phyloP scores from a whole-genome alignment of 768 basidiomycete species.

The Podaxis carcinomalis region DNA sequence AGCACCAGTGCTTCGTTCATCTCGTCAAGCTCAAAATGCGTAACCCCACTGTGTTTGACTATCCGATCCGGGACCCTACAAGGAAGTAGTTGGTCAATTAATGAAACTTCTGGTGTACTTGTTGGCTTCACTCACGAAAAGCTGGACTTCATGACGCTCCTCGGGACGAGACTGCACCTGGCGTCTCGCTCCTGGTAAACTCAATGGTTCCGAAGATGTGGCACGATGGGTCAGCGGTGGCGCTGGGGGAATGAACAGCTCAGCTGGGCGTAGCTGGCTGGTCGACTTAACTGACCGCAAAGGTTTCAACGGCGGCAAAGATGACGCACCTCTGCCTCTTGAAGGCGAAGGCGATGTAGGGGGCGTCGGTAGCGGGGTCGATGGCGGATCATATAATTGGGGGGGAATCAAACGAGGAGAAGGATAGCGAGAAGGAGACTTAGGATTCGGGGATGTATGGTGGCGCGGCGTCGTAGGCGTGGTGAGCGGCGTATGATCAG shows the following conservation, averaged over 20 bases:
- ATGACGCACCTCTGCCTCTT: constrained; percentile 2
- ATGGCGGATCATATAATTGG: constrained; percentile 30
- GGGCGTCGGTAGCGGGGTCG: constrained; percentile 31
- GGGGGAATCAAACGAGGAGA: constrained; percentile 23
- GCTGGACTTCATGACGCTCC: background rate
- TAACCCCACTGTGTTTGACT: constrained; percentile 38
- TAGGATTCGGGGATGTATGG: background rate
- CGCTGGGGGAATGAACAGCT: background rate
- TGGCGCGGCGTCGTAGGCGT: constrained; percentile 35
- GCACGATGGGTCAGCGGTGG: constrained; percentile 7
- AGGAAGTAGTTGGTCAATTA: background rate
- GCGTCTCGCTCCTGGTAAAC: background rate
- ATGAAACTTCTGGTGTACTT: background rate
- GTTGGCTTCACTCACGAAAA: background rate
- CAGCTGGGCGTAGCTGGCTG: background rate
- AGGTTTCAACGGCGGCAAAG: constrained; percentile 15
- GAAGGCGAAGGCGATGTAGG: constrained; percentile 18
- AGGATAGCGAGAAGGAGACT: constrained; percentile 17
- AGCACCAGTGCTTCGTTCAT: constrained; percentile 8
- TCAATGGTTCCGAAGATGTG: constrained; percentile 13
- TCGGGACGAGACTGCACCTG: background rate
- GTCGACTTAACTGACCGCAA: constrained; percentile 7
- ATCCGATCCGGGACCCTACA: constrained; percentile 13
- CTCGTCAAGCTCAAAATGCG: constrained; percentile 27
- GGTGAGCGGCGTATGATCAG: constrained; percentile 37